These are phyloP conservation scores for Poronia punctata DNA, from an alignment of 495 filamentous ascomycete species.

Conservation along the genomic window DNA sequence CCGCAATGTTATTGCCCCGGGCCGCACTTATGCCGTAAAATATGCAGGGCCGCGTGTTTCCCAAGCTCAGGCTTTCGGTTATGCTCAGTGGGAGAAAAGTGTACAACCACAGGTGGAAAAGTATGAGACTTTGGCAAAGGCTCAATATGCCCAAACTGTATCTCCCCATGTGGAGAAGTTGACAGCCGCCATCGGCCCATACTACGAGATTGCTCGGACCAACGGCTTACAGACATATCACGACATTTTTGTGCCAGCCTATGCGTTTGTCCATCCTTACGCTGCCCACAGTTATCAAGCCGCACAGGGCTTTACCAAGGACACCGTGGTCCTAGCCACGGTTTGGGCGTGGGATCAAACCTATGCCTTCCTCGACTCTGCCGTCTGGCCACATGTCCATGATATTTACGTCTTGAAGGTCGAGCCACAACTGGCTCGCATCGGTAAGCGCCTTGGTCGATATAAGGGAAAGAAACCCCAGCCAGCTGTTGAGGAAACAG, in stretches of 20 bases:
- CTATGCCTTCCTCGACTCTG: slow-evolving; percentile 61
- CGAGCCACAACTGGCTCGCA: slow-evolving; percentile 88
- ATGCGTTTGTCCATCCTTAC: slow-evolving; percentile 64
- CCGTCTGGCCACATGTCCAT: slow-evolving; percentile 70
- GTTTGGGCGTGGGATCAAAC: slow-evolving; percentile 61
- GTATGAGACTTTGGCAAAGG: slow-evolving; percentile 49
- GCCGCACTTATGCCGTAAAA: slow-evolving; percentile 54
- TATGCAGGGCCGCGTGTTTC: slow-evolving; percentile 74
- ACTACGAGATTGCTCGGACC: slow-evolving; percentile 57
- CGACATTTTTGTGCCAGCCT: slow-evolving; percentile 66
- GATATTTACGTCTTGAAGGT: slow-evolving; percentile 84
- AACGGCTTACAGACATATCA: slow-evolving; percentile 61
- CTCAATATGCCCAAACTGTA: slow-evolving; percentile 61
- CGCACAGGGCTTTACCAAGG: slow-evolving; percentile 56
- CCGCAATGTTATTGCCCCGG: slow-evolving; percentile 58
- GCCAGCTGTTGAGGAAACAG: slow-evolving; percentile 10
- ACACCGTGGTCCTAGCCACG: slow-evolving; percentile 66
- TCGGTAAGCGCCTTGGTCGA: slow-evolving; percentile 79
- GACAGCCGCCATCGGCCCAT: slow-evolving; percentile 53
- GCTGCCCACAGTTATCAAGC: slow-evolving; percentile 60
- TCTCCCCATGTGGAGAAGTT: slow-evolving; percentile 66
- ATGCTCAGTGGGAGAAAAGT: slow-evolving; percentile 69
- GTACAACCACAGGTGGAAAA: slow-evolving; percentile 66
- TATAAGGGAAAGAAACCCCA: slow-evolving; percentile 41
- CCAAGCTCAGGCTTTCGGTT: slow-evolving; percentile 54